Percentiles rank a stretch among this genome's conserved stretches.
These are phyloP conservation scores for Pythium insidiosum DNA, from an alignment of 352 stramenopile species.

Conservation along the genomic window DNA sequence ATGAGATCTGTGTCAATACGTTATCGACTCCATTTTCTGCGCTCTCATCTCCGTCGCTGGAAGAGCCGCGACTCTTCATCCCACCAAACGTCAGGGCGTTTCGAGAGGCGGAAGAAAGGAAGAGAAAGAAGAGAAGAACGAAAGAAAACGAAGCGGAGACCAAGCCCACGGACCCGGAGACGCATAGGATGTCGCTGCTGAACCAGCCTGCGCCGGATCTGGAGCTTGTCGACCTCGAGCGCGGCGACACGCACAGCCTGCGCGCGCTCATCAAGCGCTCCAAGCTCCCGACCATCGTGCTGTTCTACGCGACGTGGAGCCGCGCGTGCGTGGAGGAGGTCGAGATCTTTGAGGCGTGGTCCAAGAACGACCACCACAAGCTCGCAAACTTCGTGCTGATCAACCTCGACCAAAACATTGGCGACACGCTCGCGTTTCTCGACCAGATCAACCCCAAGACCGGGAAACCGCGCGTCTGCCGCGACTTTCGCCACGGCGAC, in stretches of 20 bases:
- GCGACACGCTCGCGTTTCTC: constrained; percentile 36
- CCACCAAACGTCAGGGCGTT: too few relatives aligned
- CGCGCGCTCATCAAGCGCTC: constrained; percentile 22
- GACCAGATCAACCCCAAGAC: constrained; percentile 28
- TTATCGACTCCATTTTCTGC: too few relatives aligned
- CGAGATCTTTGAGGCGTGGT: constrained; percentile 46
- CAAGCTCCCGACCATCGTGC: constrained; percentile 31
- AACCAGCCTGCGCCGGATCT: constrained; percentile 43
- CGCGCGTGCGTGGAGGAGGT: constrained; percentile 39
- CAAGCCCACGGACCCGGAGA: too few relatives aligned
- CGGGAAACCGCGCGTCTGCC: constrained; percentile 34
- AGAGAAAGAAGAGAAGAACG: too few relatives aligned
- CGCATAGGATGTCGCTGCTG: constrained; percentile 37
- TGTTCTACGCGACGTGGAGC: constrained; percentile 66
- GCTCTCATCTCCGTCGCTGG: too few relatives aligned
- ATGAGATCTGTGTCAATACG: too few relatives aligned
- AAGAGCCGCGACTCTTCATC: too few relatives aligned
- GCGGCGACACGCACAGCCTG: constrained; percentile 25
- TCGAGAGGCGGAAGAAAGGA: too few relatives aligned
- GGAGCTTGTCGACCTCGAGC: constrained; percentile 42
- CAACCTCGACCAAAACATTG: constrained; percentile 53
- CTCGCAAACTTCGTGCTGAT: constrained; percentile 55
- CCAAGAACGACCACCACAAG: constrained; percentile 35
- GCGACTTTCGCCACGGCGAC: constrained; percentile 32
- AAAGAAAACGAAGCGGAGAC: too few relatives aligned